These are phyloP conservation scores for Actinidia chinensis DNA, from an alignment of 179 eudicot genomes.

Conservation along the genomic window DNA sequence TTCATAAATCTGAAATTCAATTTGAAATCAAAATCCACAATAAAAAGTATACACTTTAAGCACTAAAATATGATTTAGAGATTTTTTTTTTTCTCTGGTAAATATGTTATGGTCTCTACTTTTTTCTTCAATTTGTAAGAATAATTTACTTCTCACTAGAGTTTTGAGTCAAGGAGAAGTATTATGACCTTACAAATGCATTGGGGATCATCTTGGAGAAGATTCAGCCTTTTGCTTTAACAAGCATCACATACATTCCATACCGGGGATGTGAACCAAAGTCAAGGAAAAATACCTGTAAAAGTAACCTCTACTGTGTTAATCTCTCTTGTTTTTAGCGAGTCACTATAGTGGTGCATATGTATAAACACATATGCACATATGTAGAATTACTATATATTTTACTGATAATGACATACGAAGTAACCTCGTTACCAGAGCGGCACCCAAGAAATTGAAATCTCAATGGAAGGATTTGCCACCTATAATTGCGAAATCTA, in stretches of 20 bases:
- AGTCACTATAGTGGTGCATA: neutral
- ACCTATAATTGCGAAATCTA: slow-evolving; percentile 42
- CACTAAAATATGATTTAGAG: too few relatives aligned
- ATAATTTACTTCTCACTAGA: neutral
- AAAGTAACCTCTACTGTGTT: neutral
- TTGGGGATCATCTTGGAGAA: slow-evolving; percentile 61
- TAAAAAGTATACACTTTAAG: too few relatives aligned
- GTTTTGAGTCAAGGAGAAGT: neutral
- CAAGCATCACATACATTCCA: slow-evolving; percentile 61
- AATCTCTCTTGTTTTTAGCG: neutral
- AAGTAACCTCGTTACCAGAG: slow-evolving; percentile 48
- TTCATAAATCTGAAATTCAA: too few relatives aligned
- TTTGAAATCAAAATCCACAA: too few relatives aligned
- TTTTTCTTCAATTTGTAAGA: neutral
- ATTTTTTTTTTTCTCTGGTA: too few relatives aligned
- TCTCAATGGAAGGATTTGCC: slow-evolving; percentile 86
- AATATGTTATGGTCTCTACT: too few relatives aligned
- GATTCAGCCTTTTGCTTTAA: slow-evolving; percentile 49
- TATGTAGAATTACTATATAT: neutral
- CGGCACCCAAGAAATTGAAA: slow-evolving; percentile 66
- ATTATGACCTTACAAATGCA: slow-evolving; percentile 50
- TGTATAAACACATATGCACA: neutral
- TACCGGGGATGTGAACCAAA: slow-evolving; percentile 73
- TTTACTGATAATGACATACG: neutral
- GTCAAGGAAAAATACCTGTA: slow-evolving; percentile 75